Evolutionary conservation across 2,329 filamentous ascomycete species (phyloP).

Genomic region (Phaeosphaeriaceae sp.): DNA sequence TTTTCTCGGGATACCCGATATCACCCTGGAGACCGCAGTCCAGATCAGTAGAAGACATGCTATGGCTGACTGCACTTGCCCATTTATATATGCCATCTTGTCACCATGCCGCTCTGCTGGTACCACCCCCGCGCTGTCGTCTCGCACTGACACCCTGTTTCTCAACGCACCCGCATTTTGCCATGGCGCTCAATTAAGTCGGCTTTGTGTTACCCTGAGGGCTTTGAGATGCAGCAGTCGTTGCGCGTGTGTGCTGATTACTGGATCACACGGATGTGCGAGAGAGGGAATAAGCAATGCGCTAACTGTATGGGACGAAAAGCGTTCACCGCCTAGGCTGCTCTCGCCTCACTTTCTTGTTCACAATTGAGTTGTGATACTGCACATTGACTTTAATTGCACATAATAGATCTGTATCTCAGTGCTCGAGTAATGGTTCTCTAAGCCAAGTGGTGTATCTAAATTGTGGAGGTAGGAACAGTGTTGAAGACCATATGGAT

Average conservation of each 20-base stretch:
- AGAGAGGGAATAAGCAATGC: constrained; percentile 9
- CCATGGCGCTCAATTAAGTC: constrained; percentile 6
- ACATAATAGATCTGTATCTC: neutral
- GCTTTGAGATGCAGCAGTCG: constrained; percentile 20
- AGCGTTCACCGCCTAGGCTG: constrained; percentile 11
- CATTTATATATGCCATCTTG: constrained; percentile 1
- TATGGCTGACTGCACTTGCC: neutral
- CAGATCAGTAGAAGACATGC: neutral
- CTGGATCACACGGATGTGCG: constrained; percentile 19
- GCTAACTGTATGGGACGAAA: constrained; percentile 8
- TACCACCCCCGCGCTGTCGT: neutral
- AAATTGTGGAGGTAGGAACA: neutral
- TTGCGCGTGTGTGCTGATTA: constrained; percentile 23
- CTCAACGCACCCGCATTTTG: constrained; percentile 10
- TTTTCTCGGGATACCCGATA: neutral
- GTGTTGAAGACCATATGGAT: neutral
- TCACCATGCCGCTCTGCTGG: neutral
- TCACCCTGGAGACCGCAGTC: neutral
- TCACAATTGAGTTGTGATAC: neutral
- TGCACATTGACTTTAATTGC: neutral
- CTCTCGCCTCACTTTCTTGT: constrained; percentile 27
- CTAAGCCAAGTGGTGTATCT: constrained; percentile 9
- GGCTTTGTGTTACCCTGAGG: constrained; percentile 11
- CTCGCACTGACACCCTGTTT: neutral
- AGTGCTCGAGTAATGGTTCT: neutral